phyloP scores from a whole-genome alignment of 2,329 filamentous ascomycete species.

The Bipolaris gigantea region DNA sequence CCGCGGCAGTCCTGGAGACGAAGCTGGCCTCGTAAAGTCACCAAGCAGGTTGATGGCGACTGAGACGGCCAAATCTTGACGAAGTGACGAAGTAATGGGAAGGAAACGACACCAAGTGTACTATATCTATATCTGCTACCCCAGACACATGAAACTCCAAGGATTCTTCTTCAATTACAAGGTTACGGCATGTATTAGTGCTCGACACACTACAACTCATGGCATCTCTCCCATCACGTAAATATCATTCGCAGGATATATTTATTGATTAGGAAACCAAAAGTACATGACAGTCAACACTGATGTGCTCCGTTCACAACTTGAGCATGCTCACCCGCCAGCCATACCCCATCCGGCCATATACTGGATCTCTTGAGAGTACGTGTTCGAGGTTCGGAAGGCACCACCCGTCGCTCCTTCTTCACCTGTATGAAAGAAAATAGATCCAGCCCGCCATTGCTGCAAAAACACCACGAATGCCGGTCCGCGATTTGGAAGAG shows the following conservation, averaged over 20 bases:
- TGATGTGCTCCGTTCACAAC: neutral
- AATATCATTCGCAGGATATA: neutral
- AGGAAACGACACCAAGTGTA: neutral
- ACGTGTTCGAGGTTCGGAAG: too few species aligned
- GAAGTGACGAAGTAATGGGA: neutral
- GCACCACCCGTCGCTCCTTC: too few species aligned
- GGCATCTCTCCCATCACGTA: neutral
- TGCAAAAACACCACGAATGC: too few species aligned
- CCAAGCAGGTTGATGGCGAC: constrained; percentile 28
- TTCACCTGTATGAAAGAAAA: too few species aligned
- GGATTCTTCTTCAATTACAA: neutral
- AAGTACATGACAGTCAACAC: neutral
- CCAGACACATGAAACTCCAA: neutral
- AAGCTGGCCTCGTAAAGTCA: constrained; percentile 30
- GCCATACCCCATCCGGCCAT: constrained; percentile 21
- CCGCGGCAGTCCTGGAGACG: constrained; percentile 48
- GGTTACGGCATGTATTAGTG: neutral
- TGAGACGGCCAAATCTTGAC: constrained; percentile 16
- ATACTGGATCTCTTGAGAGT: too few species aligned
- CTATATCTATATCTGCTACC: constrained; percentile 1
- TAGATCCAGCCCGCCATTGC: too few species aligned
- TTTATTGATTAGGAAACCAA: neutral
- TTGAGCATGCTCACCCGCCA: constrained; percentile 20
- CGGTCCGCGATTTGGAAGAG: too few species aligned
- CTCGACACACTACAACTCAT: neutral